Conservation (phyloP, 2,329 filamentous ascomycete species). For the Colletotrichum higginsianum region DNA sequence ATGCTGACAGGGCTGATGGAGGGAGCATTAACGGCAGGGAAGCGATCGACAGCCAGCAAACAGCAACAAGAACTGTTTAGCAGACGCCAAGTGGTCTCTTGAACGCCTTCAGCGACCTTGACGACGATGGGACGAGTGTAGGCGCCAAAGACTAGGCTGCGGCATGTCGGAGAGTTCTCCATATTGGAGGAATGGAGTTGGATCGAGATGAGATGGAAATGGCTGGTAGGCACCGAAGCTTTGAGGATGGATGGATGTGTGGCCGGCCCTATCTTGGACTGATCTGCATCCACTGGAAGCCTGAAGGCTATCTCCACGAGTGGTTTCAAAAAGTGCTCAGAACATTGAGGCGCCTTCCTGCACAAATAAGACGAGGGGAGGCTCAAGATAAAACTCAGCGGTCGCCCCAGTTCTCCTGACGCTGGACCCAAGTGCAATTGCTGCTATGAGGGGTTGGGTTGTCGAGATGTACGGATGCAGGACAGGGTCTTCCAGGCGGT, state of each 20-base stretch:
- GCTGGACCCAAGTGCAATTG: background rate
- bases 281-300: constrained; percentile 27
- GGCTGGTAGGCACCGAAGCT: constrained; percentile 19
- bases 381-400: background rate
- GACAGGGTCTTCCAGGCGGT: constrained; percentile 9
- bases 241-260: background rate
- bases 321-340: constrained; percentile 29
- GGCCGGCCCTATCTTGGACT: constrained; percentile 15
- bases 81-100: background rate
- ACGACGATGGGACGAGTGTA: background rate
- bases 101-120: background rate
- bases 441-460: constrained; percentile 2
- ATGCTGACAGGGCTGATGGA: background rate
- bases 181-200: constrained; percentile 4
- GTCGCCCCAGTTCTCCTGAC: background rate
- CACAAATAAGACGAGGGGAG: background rate
- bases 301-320: constrained; percentile 5
- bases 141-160: background rate
- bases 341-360: background rate
- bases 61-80: background rate
- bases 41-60: background rate
- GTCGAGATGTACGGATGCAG: background rate
- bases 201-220: constrained; percentile 32
- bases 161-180: background rate
- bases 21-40: background rate